Conservation (phyloP, 2,329 filamentous ascomycete genomes). For the Monosporascus sp. region DNA sequence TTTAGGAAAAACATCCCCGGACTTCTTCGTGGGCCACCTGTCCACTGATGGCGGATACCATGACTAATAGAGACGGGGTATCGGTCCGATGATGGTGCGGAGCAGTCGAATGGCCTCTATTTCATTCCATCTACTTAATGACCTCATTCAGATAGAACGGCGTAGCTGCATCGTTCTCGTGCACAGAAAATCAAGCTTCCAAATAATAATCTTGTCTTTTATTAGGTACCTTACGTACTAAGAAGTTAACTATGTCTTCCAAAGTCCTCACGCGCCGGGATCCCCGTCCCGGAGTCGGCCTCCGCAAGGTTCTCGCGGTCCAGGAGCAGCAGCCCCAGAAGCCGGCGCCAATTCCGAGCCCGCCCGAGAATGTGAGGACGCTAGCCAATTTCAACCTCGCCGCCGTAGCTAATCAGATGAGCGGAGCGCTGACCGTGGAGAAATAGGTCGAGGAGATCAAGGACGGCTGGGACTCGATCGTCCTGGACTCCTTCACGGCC, state of each 20-base stretch:
- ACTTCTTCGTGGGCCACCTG: too few relatives aligned
- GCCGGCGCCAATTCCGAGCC: conserved; percentile 7
- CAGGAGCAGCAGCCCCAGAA: not conserved
- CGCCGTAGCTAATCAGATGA: not conserved
- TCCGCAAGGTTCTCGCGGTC: not conserved
- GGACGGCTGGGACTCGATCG: conserved; percentile 37
- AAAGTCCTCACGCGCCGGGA: not conserved
- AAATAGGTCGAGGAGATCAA: conserved; percentile 24
- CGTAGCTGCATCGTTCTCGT: too few relatives aligned
- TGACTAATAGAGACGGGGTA: too few relatives aligned
- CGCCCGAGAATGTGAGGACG: conserved; percentile 7
- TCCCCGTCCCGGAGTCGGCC: not conserved
- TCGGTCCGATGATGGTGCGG: too few relatives aligned
- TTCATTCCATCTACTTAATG: too few relatives aligned
- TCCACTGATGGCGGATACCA: too few relatives aligned
- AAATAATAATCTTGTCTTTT: too few relatives aligned
- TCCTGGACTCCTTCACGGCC: conserved; percentile 50
- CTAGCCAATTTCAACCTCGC: not conserved
- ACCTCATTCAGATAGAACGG: too few relatives aligned
- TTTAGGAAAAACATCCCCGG: too few relatives aligned
- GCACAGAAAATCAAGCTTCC: too few relatives aligned
- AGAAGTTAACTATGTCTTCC: not conserved
- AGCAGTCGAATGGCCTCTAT: too few relatives aligned
- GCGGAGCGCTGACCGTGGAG: not conserved
- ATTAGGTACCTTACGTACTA: too few relatives aligned